Conservation (phyloP, 352 stramenopile species). For the Phytophthora citrophthora region DNA sequence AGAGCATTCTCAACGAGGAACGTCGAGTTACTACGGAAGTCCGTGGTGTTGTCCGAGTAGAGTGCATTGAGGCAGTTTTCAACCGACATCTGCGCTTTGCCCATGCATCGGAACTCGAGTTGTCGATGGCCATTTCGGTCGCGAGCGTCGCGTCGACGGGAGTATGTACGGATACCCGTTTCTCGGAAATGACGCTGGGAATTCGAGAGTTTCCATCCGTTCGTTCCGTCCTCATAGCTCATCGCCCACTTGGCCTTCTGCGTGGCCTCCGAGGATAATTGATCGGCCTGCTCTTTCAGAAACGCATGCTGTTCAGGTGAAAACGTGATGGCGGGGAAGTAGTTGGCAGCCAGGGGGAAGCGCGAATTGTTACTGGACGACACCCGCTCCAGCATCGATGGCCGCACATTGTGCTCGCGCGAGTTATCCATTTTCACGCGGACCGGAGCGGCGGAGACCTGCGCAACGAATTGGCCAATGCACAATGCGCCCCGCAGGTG, state of each 20-base stretch:
- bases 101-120: constrained; percentile 74
- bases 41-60: constrained; percentile 66
- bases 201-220: constrained; percentile 74
- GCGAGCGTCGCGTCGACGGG: constrained; percentile 40
- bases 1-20: constrained; percentile 67
- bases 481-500: constrained; percentile 14
- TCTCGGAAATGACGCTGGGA: constrained; percentile 74
- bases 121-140: constrained; percentile 42
- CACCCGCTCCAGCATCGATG: constrained; percentile 48
- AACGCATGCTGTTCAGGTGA: constrained; percentile 48
- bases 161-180: constrained; percentile 70
- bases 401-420: constrained; percentile 22
- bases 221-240: constrained; percentile 61
- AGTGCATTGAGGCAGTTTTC: constrained; percentile 53
- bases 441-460: constrained; percentile 2
- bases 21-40: constrained; percentile 60
- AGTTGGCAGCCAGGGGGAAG: constrained; percentile 54
- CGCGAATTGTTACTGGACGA: constrained; percentile 23
- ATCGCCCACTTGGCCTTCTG: constrained; percentile 60
- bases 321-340: constrained; percentile 49
- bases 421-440: constrained; percentile 41
- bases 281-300: constrained; percentile 40
- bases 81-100: constrained; percentile 56
- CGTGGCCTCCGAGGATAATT: constrained; percentile 46
- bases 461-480: constrained; percentile 11